phyloP scores from a whole-genome alignment of 1,284 basidiomycete genomes.

The Ustilago nuda region DNA sequence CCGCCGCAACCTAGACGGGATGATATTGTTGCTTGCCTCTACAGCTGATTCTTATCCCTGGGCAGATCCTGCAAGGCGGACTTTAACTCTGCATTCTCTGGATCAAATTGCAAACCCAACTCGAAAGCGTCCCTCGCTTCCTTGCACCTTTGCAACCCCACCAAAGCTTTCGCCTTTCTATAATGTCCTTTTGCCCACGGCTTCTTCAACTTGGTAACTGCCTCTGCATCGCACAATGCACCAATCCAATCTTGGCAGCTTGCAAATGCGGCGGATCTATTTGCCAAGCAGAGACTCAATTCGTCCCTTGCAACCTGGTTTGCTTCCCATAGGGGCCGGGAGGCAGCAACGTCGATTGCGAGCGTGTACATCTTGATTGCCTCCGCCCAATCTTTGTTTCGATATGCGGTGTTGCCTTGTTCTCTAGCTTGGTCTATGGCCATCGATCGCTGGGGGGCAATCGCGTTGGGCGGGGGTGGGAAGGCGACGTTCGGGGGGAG shows the following conservation, averaged over 20 bases:
- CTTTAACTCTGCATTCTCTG: constrained; percentile 74
- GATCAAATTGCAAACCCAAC: constrained; percentile 89
- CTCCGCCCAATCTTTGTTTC: constrained; percentile 74
- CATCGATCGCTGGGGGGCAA: constrained; percentile 63
- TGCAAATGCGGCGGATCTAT: constrained; percentile 86
- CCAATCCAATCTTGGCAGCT: constrained; percentile 81
- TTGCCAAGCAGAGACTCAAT: constrained; percentile 86
- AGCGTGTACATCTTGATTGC: constrained; percentile 87
- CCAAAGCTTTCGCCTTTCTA: constrained; percentile 86
- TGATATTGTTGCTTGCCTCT: neutral
- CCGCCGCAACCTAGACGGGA: too few species aligned
- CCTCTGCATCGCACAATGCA: constrained; percentile 90
- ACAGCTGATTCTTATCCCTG: constrained; percentile 39
- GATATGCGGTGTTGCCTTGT: constrained; percentile 63
- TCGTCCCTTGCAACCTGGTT: constrained; percentile 87
- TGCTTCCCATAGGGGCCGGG: constrained; percentile 89
- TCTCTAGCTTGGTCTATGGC: constrained; percentile 66
- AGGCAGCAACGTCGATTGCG: constrained; percentile 83
- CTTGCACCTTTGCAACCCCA: constrained; percentile 78
- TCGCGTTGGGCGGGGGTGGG: constrained; percentile 66
- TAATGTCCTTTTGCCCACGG: constrained; percentile 97
- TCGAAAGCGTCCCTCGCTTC: constrained; percentile 86
- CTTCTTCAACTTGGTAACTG: constrained; percentile 83
- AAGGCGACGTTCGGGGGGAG: constrained; percentile 64
- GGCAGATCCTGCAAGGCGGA: constrained; percentile 34